phyloP scores from a whole-genome alignment of 179 eudicot genomes.

The Camellia oleifera region DNA sequence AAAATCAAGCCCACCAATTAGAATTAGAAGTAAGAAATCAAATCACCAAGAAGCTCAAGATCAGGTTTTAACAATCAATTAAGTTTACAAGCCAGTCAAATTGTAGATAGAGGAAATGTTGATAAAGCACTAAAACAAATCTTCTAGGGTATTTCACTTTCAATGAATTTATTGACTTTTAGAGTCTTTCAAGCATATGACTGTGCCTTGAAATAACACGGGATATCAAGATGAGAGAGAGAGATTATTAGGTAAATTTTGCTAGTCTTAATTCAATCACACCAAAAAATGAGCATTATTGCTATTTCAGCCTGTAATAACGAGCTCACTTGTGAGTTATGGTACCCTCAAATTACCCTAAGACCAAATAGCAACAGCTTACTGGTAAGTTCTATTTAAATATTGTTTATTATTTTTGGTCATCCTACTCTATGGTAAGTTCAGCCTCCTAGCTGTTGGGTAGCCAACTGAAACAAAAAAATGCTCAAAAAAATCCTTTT shows the following conservation, averaged over 20 bases:
- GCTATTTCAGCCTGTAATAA: neutral
- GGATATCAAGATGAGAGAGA: neutral
- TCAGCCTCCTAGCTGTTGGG: neutral
- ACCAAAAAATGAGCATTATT: neutral
- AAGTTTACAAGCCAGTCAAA: neutral
- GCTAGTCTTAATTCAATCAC: too few relatives aligned
- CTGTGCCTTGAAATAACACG: neutral
- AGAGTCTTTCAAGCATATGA: neutral
- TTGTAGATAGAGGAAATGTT: neutral
- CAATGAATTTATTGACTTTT: neutral
- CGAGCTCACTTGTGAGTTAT: neutral
- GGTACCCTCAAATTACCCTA: neutral
- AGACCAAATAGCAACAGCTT: neutral
- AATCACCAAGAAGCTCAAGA: neutral
- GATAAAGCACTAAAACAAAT: neutral
- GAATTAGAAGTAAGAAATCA: too few relatives aligned
- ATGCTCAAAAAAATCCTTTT: neutral
- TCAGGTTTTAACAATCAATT: neutral
- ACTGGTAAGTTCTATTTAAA: neutral
- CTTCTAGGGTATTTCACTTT: neutral
- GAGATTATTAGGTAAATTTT: neutral
- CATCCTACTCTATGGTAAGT: neutral
- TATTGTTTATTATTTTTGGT: neutral
- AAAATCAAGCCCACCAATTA: neutral
- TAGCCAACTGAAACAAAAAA: neutral